Base-by-base conservation (phyloP, 768 basidiomycete species). In the Lentinus brumalis region DNA sequence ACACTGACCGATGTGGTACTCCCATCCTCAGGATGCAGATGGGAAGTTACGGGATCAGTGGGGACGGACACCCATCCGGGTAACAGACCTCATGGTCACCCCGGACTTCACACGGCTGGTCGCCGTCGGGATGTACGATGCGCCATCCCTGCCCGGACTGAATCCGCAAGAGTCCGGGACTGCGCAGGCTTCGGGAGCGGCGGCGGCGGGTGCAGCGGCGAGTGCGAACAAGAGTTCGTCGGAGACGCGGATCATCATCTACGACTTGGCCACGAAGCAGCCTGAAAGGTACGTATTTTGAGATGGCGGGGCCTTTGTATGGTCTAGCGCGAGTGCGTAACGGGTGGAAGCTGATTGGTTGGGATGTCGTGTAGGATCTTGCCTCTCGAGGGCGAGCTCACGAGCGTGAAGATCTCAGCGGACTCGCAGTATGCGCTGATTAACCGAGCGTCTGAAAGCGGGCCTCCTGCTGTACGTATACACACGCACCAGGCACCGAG, bases 401-500 rank as follows among this genome's bases (percentile, higher is more conserved):
- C 94, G 31, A 94, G 92, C 73, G 87, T 97, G 66, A 89, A 87
- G 73, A 80, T 96, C 39, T 93, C 95, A 15, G 79, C 83, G 56
- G 89, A 98, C 75, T 96, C 94, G 35, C 88, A 86, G 63, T 92
- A 86, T 69, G 92, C 92, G 2, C 79, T 98, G 55, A 83, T 98
- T 62, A 96, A 89, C 70, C 90, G 91, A 70, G 83, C 91, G 41
- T 93, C 93, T 6, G 88, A 94, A 75, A 94, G 93, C 72, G 82
- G 87, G 74, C 59, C 59, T 5, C 53, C 59, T 14, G 67, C 62
- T 49, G 70, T 67, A 63, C 61, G 72, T 65, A 11, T 31, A 14
- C n/a, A 15, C 41, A 21, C 31, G 29, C 47, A 14, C 21, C 40
- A 69, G 54, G 70, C 12, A 18, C 40, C 11, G 30, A 16, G 41